Base-by-base conservation (phyloP, 805 yeast genomes). In the Saturnispora kantuleensis region DNA sequence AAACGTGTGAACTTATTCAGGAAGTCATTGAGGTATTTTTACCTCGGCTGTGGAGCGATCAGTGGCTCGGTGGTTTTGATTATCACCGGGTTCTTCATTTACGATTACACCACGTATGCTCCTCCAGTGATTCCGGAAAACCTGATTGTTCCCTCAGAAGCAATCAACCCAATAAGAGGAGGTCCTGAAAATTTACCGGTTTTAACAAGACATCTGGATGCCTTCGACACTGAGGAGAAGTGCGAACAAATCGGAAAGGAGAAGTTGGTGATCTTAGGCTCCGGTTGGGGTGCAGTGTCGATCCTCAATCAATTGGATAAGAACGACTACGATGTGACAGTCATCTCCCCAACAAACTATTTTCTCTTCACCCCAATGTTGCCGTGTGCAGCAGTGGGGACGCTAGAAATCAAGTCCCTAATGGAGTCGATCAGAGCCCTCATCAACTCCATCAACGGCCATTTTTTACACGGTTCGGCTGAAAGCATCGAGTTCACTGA, bases 281-380 rank as follows among this genome's bases (percentile, higher is more conserved):
- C 95, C 29, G 97, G 97, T 41, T 90, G 97, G 97, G 97, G 96
- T 48, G 76, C 95, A 8, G 81, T 89, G 42, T 80, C 96, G 9
- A 66, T 88, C 49, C 73, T 89, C 65, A 86, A 85, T 68, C 76
- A 79, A 61, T 70, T 89, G 61, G 95, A 89, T 60, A 81, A 95
- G 37, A 70, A 88, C 41, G 71, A 81, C 61, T 89, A 87, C 68
- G 86, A 90, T 62, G 96, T 89, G 40, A 79, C 87, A 41, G 79
- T 89, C 42, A 83, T 89, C 39, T 86, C 96, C 36, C 96, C 97
- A 49, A 79, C 97, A 67, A 90, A 89, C 73, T 90, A 86, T 71
- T 88, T 89, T 67, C 71, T 89, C 56, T 89, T 90, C 74, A 89
- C 97, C 47, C 97, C 97, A 15, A 70, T 89, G 63, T 71, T 89